phyloP scores from a whole-genome alignment of 2,329 filamentous ascomycete species.

The Elsinoe fawcettii region DNA sequence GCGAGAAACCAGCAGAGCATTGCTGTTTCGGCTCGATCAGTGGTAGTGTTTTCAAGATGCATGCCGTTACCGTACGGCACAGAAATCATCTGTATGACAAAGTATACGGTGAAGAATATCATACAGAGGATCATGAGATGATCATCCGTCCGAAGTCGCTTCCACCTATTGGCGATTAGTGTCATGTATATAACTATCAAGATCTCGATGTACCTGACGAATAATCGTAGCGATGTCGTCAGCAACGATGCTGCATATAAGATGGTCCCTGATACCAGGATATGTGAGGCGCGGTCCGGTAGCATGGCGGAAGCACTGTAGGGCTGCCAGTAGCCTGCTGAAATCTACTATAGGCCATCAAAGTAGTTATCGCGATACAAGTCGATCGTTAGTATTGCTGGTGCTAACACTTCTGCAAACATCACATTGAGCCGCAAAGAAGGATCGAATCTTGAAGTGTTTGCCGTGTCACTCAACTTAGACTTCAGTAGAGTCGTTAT shows the following conservation, averaged over 20 bases:
- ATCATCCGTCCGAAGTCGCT: slow-evolving; percentile 30
- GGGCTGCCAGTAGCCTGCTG: background rate
- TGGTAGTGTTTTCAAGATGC: slow-evolving; percentile 26
- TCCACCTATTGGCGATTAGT: slow-evolving; percentile 11
- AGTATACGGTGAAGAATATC: slow-evolving; percentile 29
- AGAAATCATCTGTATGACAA: slow-evolving; percentile 28
- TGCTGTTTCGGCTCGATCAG: slow-evolving; percentile 1
- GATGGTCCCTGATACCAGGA: background rate
- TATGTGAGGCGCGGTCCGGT: background rate
- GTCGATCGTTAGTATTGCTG: too few species aligned
- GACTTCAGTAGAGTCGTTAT: background rate
- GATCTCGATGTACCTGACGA: background rate
- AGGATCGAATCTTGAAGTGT: background rate
- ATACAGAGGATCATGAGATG: slow-evolving; percentile 29
- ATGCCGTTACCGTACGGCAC: slow-evolving; percentile 29
- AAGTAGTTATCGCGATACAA: background rate
- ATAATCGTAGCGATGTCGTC: background rate
- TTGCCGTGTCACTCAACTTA: background rate
- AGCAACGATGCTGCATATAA: background rate
- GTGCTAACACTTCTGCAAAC: too few species aligned
- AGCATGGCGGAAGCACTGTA: background rate
- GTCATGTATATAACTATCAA: background rate
- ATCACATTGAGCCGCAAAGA: background rate
- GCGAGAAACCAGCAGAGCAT: slow-evolving; percentile 43
- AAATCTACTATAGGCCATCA: background rate